Conservation (phyloP, 2,329 filamentous ascomycete species). For the Sclerotinia minor region DNA sequence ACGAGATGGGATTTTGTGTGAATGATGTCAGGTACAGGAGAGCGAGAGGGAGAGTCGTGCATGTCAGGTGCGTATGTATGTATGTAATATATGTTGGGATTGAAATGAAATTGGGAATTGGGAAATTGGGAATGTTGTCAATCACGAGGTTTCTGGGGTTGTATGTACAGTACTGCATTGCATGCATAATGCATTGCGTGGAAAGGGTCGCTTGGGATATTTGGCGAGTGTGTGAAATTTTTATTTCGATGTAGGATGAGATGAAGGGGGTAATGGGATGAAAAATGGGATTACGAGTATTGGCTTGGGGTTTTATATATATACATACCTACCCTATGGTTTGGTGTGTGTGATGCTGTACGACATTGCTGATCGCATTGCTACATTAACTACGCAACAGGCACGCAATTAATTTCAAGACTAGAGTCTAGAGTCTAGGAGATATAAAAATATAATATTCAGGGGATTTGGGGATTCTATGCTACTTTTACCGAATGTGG, state of each 20-base stretch:
- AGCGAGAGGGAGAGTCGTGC: not conserved
- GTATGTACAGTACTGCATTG: no score
- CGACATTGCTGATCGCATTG: not conserved
- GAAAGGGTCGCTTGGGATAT: not conserved
- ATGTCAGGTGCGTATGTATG: not conserved
- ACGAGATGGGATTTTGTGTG: not conserved
- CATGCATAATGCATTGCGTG: no score
- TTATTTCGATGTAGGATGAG: no score
- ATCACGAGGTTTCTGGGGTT: not conserved
- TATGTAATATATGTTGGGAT: not conserved
- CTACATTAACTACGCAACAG: not conserved
- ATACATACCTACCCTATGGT: no score
- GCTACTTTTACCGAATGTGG: conserved; percentile 6
- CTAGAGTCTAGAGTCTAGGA: not conserved
- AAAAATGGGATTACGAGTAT: not conserved
- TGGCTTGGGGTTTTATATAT: not conserved
- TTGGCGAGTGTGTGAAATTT: no score
- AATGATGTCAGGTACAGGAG: conserved; percentile 9
- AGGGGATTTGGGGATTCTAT: not conserved
- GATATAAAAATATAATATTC: not conserved
- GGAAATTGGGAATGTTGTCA: not conserved
- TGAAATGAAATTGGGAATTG: no score
- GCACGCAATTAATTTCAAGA: no score
- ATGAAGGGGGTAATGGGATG: no score
- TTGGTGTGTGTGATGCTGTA: not conserved